A percentile compares a stretch with the other conserved stretches of the same genome.
Conservation (phyloP, 2,329 filamentous ascomycete genomes). For the Colletotrichum spinosum region DNA sequence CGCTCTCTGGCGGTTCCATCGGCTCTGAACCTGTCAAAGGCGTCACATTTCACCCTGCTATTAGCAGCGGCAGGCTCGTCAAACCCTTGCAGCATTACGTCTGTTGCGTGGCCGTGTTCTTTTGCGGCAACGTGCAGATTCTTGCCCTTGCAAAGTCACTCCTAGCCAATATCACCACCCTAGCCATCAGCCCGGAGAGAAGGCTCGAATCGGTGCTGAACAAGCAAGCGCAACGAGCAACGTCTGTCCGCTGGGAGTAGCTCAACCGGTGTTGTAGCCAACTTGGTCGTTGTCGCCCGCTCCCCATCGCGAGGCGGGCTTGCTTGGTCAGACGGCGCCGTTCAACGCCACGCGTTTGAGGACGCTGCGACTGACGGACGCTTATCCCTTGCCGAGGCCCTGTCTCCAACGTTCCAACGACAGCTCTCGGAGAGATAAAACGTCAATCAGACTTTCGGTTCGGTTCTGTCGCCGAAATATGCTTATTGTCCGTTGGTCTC, state of each 20-base stretch:
- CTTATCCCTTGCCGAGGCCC: conserved; percentile 19
- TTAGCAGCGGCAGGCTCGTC: conserved; percentile 9
- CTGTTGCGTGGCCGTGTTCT: conserved; percentile 35
- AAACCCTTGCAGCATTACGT: conserved; percentile 31
- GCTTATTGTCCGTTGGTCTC: conserved; percentile 31
- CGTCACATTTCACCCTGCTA: conserved; percentile 33
- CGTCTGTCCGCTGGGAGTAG: conserved; percentile 9
- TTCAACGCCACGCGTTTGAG: conserved; percentile 39
- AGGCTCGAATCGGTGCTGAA: conserved; percentile 36
- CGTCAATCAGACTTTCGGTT: conserved; percentile 29
- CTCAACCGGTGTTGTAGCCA: conserved; percentile 11
- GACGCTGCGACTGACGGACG: conserved; percentile 22
- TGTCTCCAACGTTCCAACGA: conserved; percentile 41
- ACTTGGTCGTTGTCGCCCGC: conserved; percentile 16
- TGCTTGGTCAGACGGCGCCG: conserved; percentile 7
- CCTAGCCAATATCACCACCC: conserved; percentile 33
- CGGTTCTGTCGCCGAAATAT: conserved; percentile 33
- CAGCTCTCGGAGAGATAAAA: conserved; percentile 49
- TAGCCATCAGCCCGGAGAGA: conserved; percentile 37
- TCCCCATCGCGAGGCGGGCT: not conserved
- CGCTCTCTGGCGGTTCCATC: conserved; percentile 25
- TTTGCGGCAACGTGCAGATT: conserved; percentile 40
- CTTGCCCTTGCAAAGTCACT: conserved; percentile 32
- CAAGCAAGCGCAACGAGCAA: conserved; percentile 19
- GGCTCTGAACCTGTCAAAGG: conserved; percentile 29